Conservation (phyloP, 306 rosid species). For the Lagenaria siceraria region DNA sequence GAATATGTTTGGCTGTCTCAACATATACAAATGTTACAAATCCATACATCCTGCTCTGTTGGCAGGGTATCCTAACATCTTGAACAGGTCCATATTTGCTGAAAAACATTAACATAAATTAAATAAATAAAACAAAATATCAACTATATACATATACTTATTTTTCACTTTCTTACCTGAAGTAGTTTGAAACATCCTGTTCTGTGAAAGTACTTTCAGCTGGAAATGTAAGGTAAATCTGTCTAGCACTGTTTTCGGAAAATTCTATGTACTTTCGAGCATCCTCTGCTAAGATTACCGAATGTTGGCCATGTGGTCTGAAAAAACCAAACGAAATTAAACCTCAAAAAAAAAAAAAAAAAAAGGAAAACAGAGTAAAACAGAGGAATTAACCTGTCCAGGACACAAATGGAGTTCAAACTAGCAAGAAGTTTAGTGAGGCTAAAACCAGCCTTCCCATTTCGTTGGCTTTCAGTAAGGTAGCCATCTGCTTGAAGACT, state of each 20-base stretch:
- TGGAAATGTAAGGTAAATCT: constrained; percentile 40
- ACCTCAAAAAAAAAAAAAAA: too few species aligned
- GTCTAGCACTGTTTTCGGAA: constrained; percentile 21
- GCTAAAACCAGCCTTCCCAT: constrained; percentile 35
- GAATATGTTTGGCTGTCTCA: constrained; percentile 30
- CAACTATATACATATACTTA: not conserved
- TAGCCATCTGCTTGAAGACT: constrained; percentile 38
- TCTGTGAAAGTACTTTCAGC: constrained; percentile 35
- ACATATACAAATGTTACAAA: constrained; percentile 33
- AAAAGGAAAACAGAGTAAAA: not conserved
- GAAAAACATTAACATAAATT: not conserved
- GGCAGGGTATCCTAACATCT: constrained; percentile 41
- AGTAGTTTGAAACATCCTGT: constrained; percentile 35
- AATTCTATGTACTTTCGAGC: constrained; percentile 19
- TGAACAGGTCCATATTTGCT: constrained; percentile 45
- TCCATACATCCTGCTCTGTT: constrained; percentile 43
- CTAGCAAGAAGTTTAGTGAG: constrained; percentile 36
- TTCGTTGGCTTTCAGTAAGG: constrained; percentile 36
- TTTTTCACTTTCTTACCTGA: constrained; percentile 15
- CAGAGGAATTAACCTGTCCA: constrained; percentile 22
- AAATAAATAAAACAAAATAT: not conserved
- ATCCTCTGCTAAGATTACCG: constrained; percentile 31
- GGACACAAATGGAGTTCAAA: constrained; percentile 29
- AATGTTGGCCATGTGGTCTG: constrained; percentile 45
- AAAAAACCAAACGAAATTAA: not conserved